Percentiles rank a stretch among this genome's conserved stretches.
These are phyloP conservation scores for Ceratobasidium sp. DNA, from an alignment of 1,284 basidiomycete genomes.

Conservation along the genomic window DNA sequence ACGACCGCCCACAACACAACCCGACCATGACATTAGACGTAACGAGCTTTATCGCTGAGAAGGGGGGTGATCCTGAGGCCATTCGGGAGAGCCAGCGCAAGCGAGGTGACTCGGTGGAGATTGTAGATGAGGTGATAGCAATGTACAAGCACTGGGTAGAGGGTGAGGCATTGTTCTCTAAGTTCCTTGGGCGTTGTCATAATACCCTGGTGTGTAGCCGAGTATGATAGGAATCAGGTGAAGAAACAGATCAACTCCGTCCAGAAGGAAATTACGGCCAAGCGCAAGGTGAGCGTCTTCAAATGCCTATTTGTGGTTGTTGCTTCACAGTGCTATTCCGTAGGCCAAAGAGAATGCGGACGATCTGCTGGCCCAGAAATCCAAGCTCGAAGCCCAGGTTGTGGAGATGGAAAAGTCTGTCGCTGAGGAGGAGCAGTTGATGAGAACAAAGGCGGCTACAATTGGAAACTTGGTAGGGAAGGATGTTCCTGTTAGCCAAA, in stretches of 20 bases:
- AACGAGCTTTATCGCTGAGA: conserved; percentile 80
- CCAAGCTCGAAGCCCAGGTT: conserved; percentile 81
- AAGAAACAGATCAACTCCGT: conserved; percentile 88
- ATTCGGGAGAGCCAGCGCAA: conserved; percentile 94
- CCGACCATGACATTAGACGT: conserved; percentile 78
- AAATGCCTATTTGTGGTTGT: not conserved
- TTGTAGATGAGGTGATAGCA: conserved; percentile 93
- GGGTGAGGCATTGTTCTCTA: conserved; percentile 65
- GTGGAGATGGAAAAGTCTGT: conserved; percentile 78
- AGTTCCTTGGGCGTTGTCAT: not conserved
- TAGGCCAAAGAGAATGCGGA: conserved; percentile 92
- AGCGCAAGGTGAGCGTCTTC: conserved; percentile 80
- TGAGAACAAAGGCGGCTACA: conserved; percentile 81
- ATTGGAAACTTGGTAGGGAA: conserved; percentile 96
- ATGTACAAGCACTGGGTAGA: conserved; percentile 95
- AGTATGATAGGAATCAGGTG: conserved; percentile 82
- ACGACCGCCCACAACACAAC: too few species aligned
- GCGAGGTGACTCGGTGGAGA: conserved; percentile 85
- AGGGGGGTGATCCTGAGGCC: conserved; percentile 93
- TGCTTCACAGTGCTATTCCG: conserved; percentile 29
- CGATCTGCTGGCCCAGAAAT: conserved; percentile 84
- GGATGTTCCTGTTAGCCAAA: conserved; percentile 84
- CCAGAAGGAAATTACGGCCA: conserved; percentile 93
- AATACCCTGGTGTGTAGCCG: conserved; percentile 64
- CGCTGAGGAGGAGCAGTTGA: conserved; percentile 79